These are phyloP conservation scores for Kuraishia hungarica DNA, from an alignment of 805 yeast genomes.

Conservation along the genomic window DNA sequence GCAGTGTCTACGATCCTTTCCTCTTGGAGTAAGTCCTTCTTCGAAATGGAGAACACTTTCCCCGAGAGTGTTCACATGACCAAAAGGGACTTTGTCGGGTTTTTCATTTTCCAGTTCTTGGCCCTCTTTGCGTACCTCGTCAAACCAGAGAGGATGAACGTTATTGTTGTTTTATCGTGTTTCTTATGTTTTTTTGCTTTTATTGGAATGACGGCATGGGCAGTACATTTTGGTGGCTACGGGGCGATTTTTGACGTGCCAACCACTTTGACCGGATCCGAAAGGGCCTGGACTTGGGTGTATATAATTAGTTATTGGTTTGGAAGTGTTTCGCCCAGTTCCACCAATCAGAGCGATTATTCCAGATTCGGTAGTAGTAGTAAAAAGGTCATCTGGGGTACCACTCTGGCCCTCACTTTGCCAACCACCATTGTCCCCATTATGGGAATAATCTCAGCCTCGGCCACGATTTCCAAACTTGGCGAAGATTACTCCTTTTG, in stretches of 20 bases:
- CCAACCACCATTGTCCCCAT: slow-evolving; percentile 24
- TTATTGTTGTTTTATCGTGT: not conserved
- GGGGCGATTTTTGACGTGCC: slow-evolving; percentile 2
- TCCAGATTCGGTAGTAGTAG: slow-evolving; percentile 19
- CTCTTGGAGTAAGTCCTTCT: slow-evolving; percentile 28
- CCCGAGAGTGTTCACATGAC: slow-evolving; percentile 30
- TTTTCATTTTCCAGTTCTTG: slow-evolving; percentile 34
- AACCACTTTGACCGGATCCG: slow-evolving; percentile 6
- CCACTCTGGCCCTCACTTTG: slow-evolving; percentile 22
- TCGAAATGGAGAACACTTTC: slow-evolving; percentile 29
- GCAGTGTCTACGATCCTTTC: slow-evolving; percentile 29
- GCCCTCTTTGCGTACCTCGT: slow-evolving; percentile 30
- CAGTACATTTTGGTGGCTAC: slow-evolving; percentile 1
- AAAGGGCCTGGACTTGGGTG: slow-evolving; percentile 32
- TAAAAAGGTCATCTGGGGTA: slow-evolving; percentile 18
- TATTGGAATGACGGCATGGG: slow-evolving; percentile 3
- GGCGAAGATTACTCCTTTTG: slow-evolving; percentile 25
- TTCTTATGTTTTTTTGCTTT: not conserved
- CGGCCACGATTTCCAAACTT: slow-evolving; percentile 30
- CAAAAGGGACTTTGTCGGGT: slow-evolving; percentile 32
- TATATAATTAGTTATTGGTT: slow-evolving; percentile 29
- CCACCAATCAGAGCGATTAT: slow-evolving; percentile 27
- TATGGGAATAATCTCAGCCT: slow-evolving; percentile 36
- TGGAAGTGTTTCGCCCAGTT: slow-evolving; percentile 30
- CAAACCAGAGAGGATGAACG: slow-evolving; percentile 31